These are phyloP conservation scores for Mallotus japonicus DNA, from an alignment of 441 rosid species.

Conservation along the genomic window DNA sequence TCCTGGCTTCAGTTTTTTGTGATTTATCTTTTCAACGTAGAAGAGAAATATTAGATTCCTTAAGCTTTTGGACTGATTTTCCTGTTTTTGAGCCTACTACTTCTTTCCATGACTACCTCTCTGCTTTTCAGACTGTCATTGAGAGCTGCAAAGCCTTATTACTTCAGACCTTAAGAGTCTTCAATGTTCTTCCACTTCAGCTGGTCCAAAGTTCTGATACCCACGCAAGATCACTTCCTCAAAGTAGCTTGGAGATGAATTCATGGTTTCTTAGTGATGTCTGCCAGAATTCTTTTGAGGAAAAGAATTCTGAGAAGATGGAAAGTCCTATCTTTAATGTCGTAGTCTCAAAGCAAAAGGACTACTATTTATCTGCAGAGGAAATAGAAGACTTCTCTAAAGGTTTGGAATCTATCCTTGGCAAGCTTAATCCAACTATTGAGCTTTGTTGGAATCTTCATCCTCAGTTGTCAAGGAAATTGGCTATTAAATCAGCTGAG, in stretches of 20 bases:
- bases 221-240: slow-evolving; percentile 24
- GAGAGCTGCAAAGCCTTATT: slow-evolving; percentile 61
- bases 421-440: slow-evolving; percentile 50
- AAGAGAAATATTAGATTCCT: slow-evolving; percentile 56
- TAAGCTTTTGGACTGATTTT: slow-evolving; percentile 63
- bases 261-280: slow-evolving; percentile 56
- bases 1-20: slow-evolving; percentile 59
- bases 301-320: slow-evolving; percentile 34
- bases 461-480: slow-evolving; percentile 56
- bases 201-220: slow-evolving; percentile 31
- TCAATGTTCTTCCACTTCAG: slow-evolving; percentile 49
- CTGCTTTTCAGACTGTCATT: slow-evolving; percentile 59
- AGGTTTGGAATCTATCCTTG: slow-evolving; percentile 49
- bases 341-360: slow-evolving; percentile 27
- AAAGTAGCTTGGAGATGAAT: slow-evolving; percentile 30
- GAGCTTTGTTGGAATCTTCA: slow-evolving; percentile 73
- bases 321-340: slow-evolving; percentile 31
- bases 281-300: slow-evolving; percentile 23
- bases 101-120: slow-evolving; percentile 66
- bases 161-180: slow-evolving; percentile 39
- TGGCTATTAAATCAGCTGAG: slow-evolving; percentile 52
- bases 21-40: slow-evolving; percentile 58
- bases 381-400: slow-evolving; percentile 54
- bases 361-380: slow-evolving; percentile 37
- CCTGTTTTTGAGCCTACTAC: slow-evolving; percentile 58